Conservation (phyloP, 768 basidiomycete genomes). For the Russula emetica region DNA sequence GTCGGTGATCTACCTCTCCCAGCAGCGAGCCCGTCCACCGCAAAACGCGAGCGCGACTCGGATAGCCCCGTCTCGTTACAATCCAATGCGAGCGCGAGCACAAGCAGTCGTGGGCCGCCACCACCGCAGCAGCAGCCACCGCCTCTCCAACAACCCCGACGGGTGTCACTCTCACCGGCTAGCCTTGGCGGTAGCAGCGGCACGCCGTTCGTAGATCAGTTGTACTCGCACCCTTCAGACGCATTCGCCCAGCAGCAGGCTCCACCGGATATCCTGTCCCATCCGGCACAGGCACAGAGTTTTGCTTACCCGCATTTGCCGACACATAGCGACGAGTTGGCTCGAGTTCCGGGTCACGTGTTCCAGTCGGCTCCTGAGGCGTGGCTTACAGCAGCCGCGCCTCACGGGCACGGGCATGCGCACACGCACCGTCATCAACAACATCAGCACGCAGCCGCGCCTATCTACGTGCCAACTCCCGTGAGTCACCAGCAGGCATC, state of each 20-base stretch:
- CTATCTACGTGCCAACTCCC: conserved; percentile 8
- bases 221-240: conserved; percentile 13
- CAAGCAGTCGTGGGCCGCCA: neutral
- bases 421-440: conserved; percentile 11
- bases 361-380: neutral
- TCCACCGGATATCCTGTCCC: conserved; percentile 1
- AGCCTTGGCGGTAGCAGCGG: conserved; percentile 15
- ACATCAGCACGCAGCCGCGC: conserved; percentile 4
- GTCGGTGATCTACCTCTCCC: conserved; percentile 70
- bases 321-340: conserved; percentile 25
- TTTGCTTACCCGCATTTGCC: conserved; percentile 23
- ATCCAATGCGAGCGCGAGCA: conserved; percentile 9
- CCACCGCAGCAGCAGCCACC: conserved; percentile 1
- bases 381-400: conserved; percentile 16
- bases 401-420: neutral
- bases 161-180: conserved; percentile 13
- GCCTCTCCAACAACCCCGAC: conserved; percentile 9
- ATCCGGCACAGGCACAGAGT: conserved; percentile 7
- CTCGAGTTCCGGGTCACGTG: conserved; percentile 19
- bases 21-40: conserved; percentile 44
- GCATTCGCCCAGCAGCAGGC: conserved; percentile 4
- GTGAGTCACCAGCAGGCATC: conserved; percentile 9
- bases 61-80: conserved; percentile 41
- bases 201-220: conserved; percentile 14
- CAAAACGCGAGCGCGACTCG: conserved; percentile 60